Evolutionary conservation across 768 basidiomycete genomes (phyloP), one percentile per base, ranked within the genome.

Genomic region (Pleurotus citrinopileatus): DNA sequence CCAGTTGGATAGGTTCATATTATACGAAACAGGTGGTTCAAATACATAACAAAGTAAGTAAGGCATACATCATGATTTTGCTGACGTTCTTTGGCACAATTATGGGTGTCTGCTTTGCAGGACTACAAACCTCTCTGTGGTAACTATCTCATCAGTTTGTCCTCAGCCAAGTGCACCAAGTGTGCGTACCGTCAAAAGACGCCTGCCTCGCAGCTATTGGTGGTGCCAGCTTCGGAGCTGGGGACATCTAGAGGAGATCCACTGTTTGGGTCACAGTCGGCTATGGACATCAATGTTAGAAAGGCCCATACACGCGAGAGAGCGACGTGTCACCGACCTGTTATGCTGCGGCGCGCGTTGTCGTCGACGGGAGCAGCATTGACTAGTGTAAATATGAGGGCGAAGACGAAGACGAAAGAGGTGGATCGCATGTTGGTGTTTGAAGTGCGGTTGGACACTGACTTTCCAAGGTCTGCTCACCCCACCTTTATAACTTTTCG

Each of bases 401-500:
- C 22, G 48, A 51, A 9, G 9, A 22, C 17, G 48, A 51, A 22
- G 28, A 25, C n/a, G 29, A 37, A 10, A 22, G 48, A 51, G 34
- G 25, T 25, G 48, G 23, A 7, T 51, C 37, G 28, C 48, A 51
- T 51, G 48, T 13, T 51, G 19, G 32, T 19, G 32, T 36, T 17
- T 12, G 13, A 37, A 32, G 22, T 34, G 20, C 12, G 15, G 48
- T 25, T 20, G 48, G 23, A 19, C 27, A 47, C 45, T 27, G 45
- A 28, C 25, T 36, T 25, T 34, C 22, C 9, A 7, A 7, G 29
- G 19, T 13, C 17, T 25, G 5, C 12, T 13, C 13, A n/a, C 10
- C 9, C 34, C 28, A 22, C 48, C 22, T 51, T 51, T 51, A 51
- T 51, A 32, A 15, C 37, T 32, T 23, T 51, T 32, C n/a, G 48